Evolutionary conservation across 2,329 filamentous ascomycete species (phyloP).

Genomic region (Delphinella strobiligena): DNA sequence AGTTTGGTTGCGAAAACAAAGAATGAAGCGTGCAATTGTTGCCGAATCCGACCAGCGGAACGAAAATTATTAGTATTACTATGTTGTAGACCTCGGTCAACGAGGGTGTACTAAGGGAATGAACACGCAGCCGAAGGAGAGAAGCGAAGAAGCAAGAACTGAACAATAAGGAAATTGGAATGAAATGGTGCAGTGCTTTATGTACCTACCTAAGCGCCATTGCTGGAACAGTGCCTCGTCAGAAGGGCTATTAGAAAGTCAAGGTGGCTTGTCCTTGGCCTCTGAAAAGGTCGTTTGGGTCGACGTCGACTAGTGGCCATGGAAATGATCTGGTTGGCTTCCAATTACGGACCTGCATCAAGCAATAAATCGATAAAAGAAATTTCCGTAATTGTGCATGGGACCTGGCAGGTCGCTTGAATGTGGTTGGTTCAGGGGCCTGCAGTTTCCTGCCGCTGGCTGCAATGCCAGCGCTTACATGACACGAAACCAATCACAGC

Average conservation of each 20-base stretch:
- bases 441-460: neutral
- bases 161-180: conserved; percentile 14
- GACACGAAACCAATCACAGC: neutral
- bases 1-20: too few species aligned
- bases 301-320: too few species aligned
- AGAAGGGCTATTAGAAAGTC: too few species aligned
- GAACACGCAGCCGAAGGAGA: neutral
- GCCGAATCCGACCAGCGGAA: conserved; percentile 32
- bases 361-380: neutral
- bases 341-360: neutral
- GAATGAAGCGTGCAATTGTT: too few species aligned
- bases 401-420: neutral
- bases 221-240: too few species aligned
- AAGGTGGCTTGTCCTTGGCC: too few species aligned
- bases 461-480: neutral
- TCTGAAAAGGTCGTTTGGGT: too few species aligned
- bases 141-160: neutral
- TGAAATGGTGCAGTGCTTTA: too few species aligned
- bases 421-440: neutral
- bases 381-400: neutral
- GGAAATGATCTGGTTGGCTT: neutral
- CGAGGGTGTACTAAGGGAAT: conserved; percentile 19
- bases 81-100: conserved; percentile 32
- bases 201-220: too few species aligned
- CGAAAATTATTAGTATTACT: conserved; percentile 13